Base-by-base conservation (phyloP, 345 rosid species). In the Gossypium rotundifolium region DNA sequence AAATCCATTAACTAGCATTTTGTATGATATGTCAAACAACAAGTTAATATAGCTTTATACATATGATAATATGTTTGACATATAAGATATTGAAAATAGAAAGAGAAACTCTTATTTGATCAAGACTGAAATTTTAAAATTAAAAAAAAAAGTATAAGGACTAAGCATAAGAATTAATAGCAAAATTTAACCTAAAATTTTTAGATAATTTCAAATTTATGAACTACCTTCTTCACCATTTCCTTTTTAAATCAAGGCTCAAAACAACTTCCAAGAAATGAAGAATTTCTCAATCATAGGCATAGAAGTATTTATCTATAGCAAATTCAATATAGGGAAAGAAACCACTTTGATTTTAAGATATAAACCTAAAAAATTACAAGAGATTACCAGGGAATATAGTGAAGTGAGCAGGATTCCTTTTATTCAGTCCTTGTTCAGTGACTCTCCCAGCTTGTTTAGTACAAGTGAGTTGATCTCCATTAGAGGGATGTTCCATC, bases 341-440 rank as follows among this genome's bases (percentile, higher is more conserved):
- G 22, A 27, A 20, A 68, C 11, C n/a, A 27, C 16, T 9, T 9
- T 13, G 22, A 49, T 68, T 48, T 48, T 23, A 78, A 20, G 46
- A 22, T 29, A 57, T 22, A 40, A 2, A 65, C 17, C 38, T 14
- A 52, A 42, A 46, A 69, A 9, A n/a, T 38, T 13, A 29, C 25
- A 52, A 27, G 70, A 72, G 48, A 57, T 74, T 83, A 91, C 97
- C 98, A 66, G 88, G 82, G 75, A 88, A 85, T 67, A 88, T 84
- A 71, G 88, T 78, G 77, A 89, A 92, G 65, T 78, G 92, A 75
- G 87, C 60, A 22, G 76, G 70, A 53, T 14, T 81, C 67, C 77
- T 88, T 77, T 87, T 87, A 48, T 81, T 80, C 23, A 73, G 73
- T 63, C 77, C 78, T 69, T 83, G 85, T 64, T 79, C 86, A 45